These are phyloP conservation scores for Liquidambar formosana DNA, from an alignment of 164 flowering plant genomes.

Conservation along the genomic window DNA sequence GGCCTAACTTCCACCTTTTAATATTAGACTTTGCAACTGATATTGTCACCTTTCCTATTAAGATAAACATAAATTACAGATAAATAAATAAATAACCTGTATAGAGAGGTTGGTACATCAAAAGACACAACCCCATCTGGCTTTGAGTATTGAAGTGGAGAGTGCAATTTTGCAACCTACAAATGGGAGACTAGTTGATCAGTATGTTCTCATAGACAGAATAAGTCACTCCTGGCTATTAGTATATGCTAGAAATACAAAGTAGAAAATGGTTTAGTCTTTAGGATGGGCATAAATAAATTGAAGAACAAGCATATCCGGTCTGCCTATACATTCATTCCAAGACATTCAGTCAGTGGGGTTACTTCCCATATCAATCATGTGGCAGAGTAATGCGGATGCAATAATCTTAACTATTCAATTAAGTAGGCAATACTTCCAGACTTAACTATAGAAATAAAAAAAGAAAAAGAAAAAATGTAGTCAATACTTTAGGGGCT, in stretches of 20 bases:
- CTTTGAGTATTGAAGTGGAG: constrained; percentile 80
- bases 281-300: neutral
- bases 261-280: neutral
- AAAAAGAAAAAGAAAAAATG: too few species aligned
- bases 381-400: neutral
- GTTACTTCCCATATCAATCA: neutral
- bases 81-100: constrained; percentile 49
- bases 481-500: neutral
- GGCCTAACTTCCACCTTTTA: neutral
- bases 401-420: neutral
- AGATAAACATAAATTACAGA: neutral
- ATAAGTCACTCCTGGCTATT: neutral
- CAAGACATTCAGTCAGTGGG: neutral
- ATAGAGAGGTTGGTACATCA: constrained; percentile 85
- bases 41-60: neutral
- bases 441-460: too few species aligned
- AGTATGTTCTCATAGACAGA: neutral
- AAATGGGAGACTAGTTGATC: constrained; percentile 10
- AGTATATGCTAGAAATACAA: neutral
- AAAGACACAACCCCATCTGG: constrained; percentile 88
- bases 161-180: constrained; percentile 64
- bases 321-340: too few species aligned
- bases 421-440: neutral
- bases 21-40: neutral
- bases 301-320: too few species aligned